A percentile compares a stretch with the other conserved stretches of the same genome.
phyloP scores from a whole-genome alignment of 2,329 filamentous ascomycete genomes.

The Xylaria sp. region DNA sequence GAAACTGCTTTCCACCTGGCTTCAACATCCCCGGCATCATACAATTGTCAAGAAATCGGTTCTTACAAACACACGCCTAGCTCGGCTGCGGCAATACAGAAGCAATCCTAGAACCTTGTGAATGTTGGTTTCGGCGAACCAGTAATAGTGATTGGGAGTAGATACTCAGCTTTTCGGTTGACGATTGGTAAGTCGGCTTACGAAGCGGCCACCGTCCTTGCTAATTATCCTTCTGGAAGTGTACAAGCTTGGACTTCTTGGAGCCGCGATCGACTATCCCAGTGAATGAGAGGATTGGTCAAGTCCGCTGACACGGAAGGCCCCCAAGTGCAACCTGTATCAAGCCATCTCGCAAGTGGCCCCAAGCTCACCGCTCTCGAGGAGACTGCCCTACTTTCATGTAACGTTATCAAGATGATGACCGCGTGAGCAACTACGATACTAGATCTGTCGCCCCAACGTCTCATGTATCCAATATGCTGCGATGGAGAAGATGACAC shows the following conservation, averaged over 20 bases:
- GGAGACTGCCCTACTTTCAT: background rate
- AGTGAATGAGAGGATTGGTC: background rate
- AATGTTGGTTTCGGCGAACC: background rate
- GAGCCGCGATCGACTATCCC: background rate
- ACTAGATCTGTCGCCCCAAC: background rate
- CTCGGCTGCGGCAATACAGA: conserved; percentile 11
- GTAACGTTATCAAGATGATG: background rate
- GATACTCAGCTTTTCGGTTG: background rate
- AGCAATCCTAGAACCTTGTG: conserved; percentile 9
- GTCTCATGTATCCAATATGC: background rate
- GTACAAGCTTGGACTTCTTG: background rate
- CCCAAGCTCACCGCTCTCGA: conserved; percentile 7
- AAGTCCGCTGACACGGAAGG: background rate
- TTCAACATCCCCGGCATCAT: conserved; percentile 9
- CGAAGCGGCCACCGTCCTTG: background rate
- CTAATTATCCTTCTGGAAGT: background rate
- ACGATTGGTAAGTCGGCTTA: background rate
- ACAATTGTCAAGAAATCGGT: conserved; percentile 12
- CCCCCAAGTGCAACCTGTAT: background rate
- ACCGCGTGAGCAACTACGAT: background rate
- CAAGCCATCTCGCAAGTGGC: background rate
- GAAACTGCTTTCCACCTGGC: background rate
- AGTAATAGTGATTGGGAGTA: background rate
- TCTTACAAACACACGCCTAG: background rate
- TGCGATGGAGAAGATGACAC: too few species aligned